Percentiles rank a stretch among this genome's conserved stretches.
Conservation (phyloP, 805 yeast species). For the Teunomyces aglyptinius region DNA sequence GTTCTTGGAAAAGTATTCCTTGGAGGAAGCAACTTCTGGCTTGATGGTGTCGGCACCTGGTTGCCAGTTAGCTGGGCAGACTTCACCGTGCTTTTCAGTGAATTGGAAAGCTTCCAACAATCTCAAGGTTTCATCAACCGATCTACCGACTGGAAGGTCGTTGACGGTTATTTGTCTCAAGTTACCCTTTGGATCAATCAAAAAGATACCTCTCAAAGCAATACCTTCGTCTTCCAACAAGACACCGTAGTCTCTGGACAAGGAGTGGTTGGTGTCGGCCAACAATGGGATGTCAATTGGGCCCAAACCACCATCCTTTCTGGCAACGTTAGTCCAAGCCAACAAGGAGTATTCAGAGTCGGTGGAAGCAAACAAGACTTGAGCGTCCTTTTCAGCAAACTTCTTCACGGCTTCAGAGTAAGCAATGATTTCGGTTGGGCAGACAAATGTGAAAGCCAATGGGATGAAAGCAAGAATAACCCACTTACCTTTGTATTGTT, state of each 20-base stretch:
- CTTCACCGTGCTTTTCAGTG: slow-evolving; percentile 99
- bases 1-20: slow-evolving; percentile 77
- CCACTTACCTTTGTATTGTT: slow-evolving; percentile 97
- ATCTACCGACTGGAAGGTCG: slow-evolving; percentile 99
- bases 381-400: slow-evolving; percentile 83
- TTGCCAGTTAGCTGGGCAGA: slow-evolving; percentile 98
- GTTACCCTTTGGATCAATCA: slow-evolving; percentile 93
- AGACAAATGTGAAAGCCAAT: slow-evolving; percentile 98
- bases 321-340: slow-evolving; percentile 97
- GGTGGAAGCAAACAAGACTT: slow-evolving; percentile 93
- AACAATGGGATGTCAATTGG: slow-evolving; percentile 90
- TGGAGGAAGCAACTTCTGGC: slow-evolving; percentile 82
- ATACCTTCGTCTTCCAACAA: slow-evolving; percentile 94
- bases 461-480: slow-evolving; percentile 96
- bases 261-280: slow-evolving; percentile 95
- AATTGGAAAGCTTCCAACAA: slow-evolving; percentile 98
- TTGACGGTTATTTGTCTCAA: slow-evolving; percentile 97
- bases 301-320: slow-evolving; percentile 98
- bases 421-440: slow-evolving; percentile 99
- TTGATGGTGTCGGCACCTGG: slow-evolving; percentile 88
- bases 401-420: slow-evolving; percentile 93
- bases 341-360: slow-evolving; percentile 97
- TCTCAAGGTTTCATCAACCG: slow-evolving; percentile 97
- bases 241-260: slow-evolving; percentile 96
- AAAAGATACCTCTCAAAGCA: slow-evolving; percentile 96